These are phyloP conservation scores for Wickerhamomyces chaumierensis DNA, from an alignment of 805 yeast species.

Conservation along the genomic window DNA sequence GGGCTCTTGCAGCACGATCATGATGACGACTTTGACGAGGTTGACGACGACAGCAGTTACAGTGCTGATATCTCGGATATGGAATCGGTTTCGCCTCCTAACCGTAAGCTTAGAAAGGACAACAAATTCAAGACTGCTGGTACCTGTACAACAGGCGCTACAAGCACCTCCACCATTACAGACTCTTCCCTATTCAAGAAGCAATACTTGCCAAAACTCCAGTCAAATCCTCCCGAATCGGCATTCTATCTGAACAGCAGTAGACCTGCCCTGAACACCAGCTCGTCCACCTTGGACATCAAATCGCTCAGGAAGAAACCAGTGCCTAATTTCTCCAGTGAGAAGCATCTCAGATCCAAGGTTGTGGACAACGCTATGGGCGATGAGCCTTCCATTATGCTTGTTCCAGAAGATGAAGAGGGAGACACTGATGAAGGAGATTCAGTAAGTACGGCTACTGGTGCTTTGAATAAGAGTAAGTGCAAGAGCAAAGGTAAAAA, in stretches of 20 bases:
- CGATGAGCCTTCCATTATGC: slow-evolving; percentile 50
- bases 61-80: slow-evolving; percentile 5
- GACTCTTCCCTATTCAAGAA: neutral
- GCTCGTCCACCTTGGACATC: slow-evolving; percentile 2
- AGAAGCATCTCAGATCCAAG: slow-evolving; percentile 58
- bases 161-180: neutral
- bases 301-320: slow-evolving; percentile 14
- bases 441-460: no score
- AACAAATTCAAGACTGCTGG: neutral
- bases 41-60: slow-evolving; percentile 18
- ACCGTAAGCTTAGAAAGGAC: no score
- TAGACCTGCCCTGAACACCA: no score
- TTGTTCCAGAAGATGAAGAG: slow-evolving; percentile 34
- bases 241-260: no score
- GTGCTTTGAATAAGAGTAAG: no score
- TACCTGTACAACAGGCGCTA: no score
- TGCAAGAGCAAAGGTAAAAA: neutral
- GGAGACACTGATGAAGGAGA: neutral
- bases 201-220: neutral
- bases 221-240: neutral
- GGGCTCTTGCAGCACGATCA: slow-evolving; percentile 16
- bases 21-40: slow-evolving; percentile 19
- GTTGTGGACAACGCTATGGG: slow-evolving; percentile 61
- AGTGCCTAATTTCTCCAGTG: slow-evolving; percentile 60
- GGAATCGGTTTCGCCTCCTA: neutral